A percentile compares a stretch with the other conserved stretches of the same genome.
These are phyloP conservation scores for Myotisia sp. DNA, from an alignment of 2,329 filamentous ascomycete species.

Conservation along the genomic window DNA sequence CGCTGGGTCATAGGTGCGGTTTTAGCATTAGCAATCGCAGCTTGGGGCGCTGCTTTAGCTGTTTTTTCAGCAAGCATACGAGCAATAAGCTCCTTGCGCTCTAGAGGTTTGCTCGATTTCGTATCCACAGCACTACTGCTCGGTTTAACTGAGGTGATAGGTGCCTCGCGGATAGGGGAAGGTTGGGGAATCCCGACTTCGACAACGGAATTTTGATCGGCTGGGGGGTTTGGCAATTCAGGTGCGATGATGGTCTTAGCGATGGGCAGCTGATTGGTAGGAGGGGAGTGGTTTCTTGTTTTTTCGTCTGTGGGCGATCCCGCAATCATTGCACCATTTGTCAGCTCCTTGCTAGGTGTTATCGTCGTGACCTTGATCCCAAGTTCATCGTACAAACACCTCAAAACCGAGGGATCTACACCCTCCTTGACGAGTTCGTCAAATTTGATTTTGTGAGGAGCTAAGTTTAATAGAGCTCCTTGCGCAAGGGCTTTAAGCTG, in stretches of 20 bases:
- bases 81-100: conserved; percentile 63
- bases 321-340: too few species aligned
- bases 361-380: conserved; percentile 36
- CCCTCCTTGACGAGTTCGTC: conserved; percentile 60
- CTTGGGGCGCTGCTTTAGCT: conserved; percentile 32
- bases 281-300: too few species aligned
- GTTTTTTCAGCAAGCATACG: conserved; percentile 60
- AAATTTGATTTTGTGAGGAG: conserved; percentile 54
- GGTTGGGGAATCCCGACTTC: too few species aligned
- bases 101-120: conserved; percentile 36
- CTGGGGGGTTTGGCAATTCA: too few species aligned
- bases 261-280: too few species aligned
- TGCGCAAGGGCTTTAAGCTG: conserved; percentile 40
- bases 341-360: not conserved
- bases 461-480: conserved; percentile 51
- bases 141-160: too few species aligned
- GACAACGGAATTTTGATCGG: too few species aligned
- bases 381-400: conserved; percentile 52
- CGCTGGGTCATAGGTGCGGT: not conserved
- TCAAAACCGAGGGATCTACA: conserved; percentile 49
- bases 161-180: too few species aligned
- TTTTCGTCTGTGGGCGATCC: too few species aligned
- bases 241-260: too few species aligned
- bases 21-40: not conserved
- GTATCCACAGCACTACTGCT: conserved; percentile 2